phyloP scores from a whole-genome alignment of 179 eudicot genomes.

The Amaranthus tricolor region DNA sequence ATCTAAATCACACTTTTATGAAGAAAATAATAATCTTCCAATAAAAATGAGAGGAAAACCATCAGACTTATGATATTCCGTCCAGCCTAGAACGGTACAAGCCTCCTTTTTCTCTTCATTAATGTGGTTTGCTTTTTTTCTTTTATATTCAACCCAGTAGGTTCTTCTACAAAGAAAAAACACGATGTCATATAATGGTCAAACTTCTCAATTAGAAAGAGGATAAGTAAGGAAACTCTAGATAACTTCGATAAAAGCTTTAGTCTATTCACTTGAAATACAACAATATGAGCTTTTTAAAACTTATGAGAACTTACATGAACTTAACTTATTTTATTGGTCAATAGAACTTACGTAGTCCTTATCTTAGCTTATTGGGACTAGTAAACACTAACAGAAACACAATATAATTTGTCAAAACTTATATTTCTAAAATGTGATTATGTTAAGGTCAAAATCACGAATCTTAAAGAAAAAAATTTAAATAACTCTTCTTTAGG shows the following conservation, averaged over 20 bases:
- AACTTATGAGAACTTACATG: too few relatives aligned
- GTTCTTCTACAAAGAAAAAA: conserved; percentile 8
- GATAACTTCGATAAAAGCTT: not conserved
- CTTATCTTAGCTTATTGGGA: too few relatives aligned
- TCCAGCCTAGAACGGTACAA: not conserved
- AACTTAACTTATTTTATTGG: too few relatives aligned
- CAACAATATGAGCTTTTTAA: too few relatives aligned
- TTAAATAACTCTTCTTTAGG: too few relatives aligned
- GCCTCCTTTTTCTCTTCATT: conserved; percentile 18
- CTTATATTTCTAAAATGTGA: too few relatives aligned
- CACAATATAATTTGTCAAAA: too few relatives aligned
- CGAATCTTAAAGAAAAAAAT: too few relatives aligned
- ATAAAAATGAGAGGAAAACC: not conserved
- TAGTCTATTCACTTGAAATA: not conserved
- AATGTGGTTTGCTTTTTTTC: conserved; percentile 3
- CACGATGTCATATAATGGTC: not conserved
- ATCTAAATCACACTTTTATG: not conserved
- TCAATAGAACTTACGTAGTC: too few relatives aligned
- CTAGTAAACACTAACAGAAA: too few relatives aligned
- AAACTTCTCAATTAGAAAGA: not conserved
- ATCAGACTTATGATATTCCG: conserved; percentile 7
- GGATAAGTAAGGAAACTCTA: not conserved
- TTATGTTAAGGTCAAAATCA: too few relatives aligned
- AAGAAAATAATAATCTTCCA: not conserved
- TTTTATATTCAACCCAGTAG: not conserved